Conservation (phyloP, 78 protist genomes). For the Dictyostelium citrinum region DNA sequence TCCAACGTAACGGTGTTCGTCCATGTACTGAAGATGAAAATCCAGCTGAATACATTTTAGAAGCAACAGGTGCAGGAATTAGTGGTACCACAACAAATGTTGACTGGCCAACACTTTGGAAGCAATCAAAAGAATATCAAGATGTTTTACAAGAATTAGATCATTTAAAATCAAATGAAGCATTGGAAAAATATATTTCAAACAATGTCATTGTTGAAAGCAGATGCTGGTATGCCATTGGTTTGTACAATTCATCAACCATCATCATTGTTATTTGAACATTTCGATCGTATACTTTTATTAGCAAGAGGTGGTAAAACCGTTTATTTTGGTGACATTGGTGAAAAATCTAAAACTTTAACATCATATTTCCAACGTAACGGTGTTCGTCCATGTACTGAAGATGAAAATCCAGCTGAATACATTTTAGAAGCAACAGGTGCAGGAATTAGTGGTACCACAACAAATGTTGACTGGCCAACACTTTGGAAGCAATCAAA, state of each 20-base stretch:
- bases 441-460: constrained; percentile 76
- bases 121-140: too few relatives aligned
- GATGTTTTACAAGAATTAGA: too few relatives aligned
- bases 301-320: constrained; percentile 79
- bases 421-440: constrained; percentile 81
- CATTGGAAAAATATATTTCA: too few relatives aligned
- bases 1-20: constrained; percentile 39
- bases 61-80: constrained; percentile 82
- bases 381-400: constrained; percentile 67
- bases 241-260: constrained; percentile 81
- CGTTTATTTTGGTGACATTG: constrained; percentile 79
- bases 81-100: too few relatives aligned
- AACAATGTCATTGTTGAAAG: too few relatives aligned
- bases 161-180: too few relatives aligned
- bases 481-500: constrained; percentile 52
- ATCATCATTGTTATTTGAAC: constrained; percentile 66
- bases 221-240: constrained; percentile 80
- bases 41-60: constrained; percentile 84
- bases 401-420: constrained; percentile 82
- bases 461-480: constrained; percentile 69
- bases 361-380: constrained; percentile 18
- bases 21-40: constrained; percentile 70
- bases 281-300: constrained; percentile 53
- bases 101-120: too few relatives aligned
- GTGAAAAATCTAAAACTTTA: constrained; percentile 47